phyloP scores from a whole-genome alignment of 2,329 filamentous ascomycete species.

The Xylariaceae sp. region DNA sequence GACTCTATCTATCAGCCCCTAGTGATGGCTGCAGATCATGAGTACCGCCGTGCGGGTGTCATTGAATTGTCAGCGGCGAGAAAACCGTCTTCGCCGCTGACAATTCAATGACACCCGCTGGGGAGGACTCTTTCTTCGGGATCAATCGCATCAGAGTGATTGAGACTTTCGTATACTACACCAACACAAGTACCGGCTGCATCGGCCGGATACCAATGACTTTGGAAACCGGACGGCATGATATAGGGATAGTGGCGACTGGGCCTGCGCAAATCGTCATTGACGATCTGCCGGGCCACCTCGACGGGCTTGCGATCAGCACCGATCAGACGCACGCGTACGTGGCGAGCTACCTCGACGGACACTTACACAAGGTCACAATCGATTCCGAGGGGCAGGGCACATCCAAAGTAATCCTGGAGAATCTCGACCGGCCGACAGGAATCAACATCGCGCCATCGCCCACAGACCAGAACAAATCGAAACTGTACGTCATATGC shows the following conservation, averaged over 20 bases:
- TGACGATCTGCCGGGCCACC: conserved; percentile 23
- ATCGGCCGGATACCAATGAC: conserved; percentile 28
- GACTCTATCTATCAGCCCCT: too few species aligned
- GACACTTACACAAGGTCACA: conserved; percentile 24
- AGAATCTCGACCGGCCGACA: conserved; percentile 28
- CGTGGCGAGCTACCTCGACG: conserved; percentile 27
- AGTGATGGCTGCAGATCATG: too few species aligned
- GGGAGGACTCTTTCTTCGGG: conserved; percentile 25
- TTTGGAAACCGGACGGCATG: conserved; percentile 13
- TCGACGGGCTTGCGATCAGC: conserved; percentile 27
- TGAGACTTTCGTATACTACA: conserved; percentile 26
- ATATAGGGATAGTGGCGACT: conserved; percentile 18
- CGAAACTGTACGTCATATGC: conserved; percentile 29
- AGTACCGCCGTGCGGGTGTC: too few species aligned
- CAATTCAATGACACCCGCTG: conserved; percentile 21
- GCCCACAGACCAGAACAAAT: conserved; percentile 14
- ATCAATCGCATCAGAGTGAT: conserved; percentile 27
- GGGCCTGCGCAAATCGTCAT: conserved; percentile 24
- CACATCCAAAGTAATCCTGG: conserved; percentile 17
- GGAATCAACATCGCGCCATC: conserved; percentile 21
- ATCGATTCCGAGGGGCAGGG: conserved; percentile 22
- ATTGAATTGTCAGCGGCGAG: conserved; percentile 23
- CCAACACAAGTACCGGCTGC: conserved; percentile 27
- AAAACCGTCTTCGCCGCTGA: conserved; percentile 23
- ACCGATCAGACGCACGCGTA: conserved; percentile 23